Percentiles rank a stretch among this genome's conserved stretches.
Conservation (phyloP, 75 land plant genomes). For the Selaginella moellendorffii region DNA sequence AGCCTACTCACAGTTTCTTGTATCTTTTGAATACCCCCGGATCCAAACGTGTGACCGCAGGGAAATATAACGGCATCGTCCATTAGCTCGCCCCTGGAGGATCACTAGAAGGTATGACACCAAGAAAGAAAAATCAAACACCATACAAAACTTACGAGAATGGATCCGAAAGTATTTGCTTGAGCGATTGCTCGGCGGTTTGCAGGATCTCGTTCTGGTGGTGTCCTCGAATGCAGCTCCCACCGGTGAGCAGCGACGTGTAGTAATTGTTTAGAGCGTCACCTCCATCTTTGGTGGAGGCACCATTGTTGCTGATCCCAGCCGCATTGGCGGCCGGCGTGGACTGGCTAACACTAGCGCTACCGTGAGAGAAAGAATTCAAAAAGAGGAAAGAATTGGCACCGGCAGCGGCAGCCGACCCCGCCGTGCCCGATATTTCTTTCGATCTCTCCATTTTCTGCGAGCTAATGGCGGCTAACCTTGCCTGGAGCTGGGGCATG, state of each 20-base stretch:
- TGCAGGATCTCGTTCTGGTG: neutral
- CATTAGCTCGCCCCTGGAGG: constrained; percentile 49
- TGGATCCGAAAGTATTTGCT: neutral
- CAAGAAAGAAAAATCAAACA: too few species aligned
- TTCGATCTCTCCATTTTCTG: neutral
- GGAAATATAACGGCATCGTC: constrained; percentile 79
- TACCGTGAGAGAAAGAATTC: too few species aligned
- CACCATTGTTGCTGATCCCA: too few species aligned
- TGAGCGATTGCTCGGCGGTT: neutral
- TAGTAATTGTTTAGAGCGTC: neutral
- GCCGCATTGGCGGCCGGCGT: too few species aligned
- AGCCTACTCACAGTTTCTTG: constrained; percentile 16
- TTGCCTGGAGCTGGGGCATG: too few species aligned
- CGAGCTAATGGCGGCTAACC: too few species aligned
- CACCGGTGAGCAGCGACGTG: neutral
- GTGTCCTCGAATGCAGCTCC: neutral
- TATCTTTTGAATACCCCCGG: constrained; percentile 47
- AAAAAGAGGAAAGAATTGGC: neutral
- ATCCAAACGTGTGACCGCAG: constrained; percentile 84
- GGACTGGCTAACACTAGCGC: too few species aligned
- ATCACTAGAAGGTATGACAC: too few species aligned
- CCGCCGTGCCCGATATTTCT: neutral
- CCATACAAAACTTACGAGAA: neutral
- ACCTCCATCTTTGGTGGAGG: too few species aligned
- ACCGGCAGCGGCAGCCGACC: neutral